phyloP scores from a whole-genome alignment of 192 early-diverging fungal species.

The Dispira simplex region DNA sequence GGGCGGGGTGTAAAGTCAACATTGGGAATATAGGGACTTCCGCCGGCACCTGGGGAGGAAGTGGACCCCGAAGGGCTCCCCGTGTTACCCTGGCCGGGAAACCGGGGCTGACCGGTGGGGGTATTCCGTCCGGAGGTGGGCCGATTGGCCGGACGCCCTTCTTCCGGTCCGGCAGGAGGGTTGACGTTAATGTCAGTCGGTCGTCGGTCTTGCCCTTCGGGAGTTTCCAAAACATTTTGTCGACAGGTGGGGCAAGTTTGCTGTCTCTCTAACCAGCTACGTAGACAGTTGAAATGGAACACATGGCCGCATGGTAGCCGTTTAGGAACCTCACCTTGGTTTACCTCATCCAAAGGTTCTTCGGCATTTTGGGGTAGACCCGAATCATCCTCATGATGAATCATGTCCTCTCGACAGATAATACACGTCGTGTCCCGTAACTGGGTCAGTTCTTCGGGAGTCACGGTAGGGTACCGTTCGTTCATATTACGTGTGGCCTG shows the following conservation, averaged over 20 bases:
- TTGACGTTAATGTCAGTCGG: not conserved
- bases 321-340: constrained; percentile 61
- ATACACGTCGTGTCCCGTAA: constrained; percentile 79
- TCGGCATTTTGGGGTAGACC: constrained; percentile 15
- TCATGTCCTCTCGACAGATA: constrained; percentile 96
- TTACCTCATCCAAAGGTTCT: constrained; percentile 18
- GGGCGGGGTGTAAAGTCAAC: not conserved
- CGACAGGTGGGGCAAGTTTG: constrained; percentile 92
- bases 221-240: constrained; percentile 18
- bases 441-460: constrained; percentile 53
- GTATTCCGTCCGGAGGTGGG: not conserved
- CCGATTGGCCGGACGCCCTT: not conserved
- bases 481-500: constrained; percentile 96
- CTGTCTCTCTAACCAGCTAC: constrained; percentile 95
- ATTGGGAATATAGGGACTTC: not conserved
- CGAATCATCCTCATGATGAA: not conserved
- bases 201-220: not conserved
- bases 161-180: not conserved
- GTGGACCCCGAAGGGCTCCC: not conserved
- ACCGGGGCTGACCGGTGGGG: not conserved
- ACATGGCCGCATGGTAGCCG: constrained; percentile 93
- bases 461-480: constrained; percentile 84
- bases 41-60: not conserved
- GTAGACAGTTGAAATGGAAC: constrained; percentile 92
- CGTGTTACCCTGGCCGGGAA: not conserved